Evolutionary conservation across 768 basidiomycete genomes (phyloP), one percentile per base, ranked within the genome.

Genomic region (Trametes meyenii): DNA sequence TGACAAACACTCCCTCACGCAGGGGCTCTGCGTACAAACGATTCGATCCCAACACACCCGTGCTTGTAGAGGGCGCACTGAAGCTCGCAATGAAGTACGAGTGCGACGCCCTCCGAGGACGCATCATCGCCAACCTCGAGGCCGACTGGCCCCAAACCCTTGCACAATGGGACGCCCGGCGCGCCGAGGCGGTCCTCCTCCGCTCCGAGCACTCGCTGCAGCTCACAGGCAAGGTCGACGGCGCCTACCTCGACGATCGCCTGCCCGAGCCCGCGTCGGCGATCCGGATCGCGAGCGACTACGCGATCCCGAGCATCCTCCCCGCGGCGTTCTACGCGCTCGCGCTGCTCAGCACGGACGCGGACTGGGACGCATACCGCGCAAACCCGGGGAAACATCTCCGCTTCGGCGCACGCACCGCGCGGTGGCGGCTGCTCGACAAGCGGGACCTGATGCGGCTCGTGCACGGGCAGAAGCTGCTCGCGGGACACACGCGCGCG

Each of bases 61-160:
- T 74, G 16, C 69, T 67, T 53, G 70, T 75, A 35, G 66, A 70
- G 33, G 71, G 70, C 46, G 66, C 68, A 16, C 70, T 77, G 49
- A 69, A 71, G 60, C 69, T 76, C 55, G 71, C 75, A 13, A 72
- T 66, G 61, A 77, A 77, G 58, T 77, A 77, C 66, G 71, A 75
- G 50, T 72, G 73, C 66, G 73, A 74, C 44, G 60, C 71, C 16
- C 66, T 77, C 19, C 67, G 72, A 23, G 59, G 69, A 11, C 71
- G 74, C 26, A 69, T 77, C 61, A 66, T 73, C 55, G 60, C 70
- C 49, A 69, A 70, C 59, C 61, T 76, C 58, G 68, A 71, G 54
- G 73, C 73, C 16, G 74, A 76, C 65, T 77, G 76, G 76, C 76
- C 76, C 10, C 70, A 68, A 51, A 71, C 71, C 23, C 70, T 72